Percentiles rank a stretch among this genome's conserved stretches.
Conservation (phyloP, 2,329 filamentous ascomycete genomes). For the Cylindrodendrum hubeiense region DNA sequence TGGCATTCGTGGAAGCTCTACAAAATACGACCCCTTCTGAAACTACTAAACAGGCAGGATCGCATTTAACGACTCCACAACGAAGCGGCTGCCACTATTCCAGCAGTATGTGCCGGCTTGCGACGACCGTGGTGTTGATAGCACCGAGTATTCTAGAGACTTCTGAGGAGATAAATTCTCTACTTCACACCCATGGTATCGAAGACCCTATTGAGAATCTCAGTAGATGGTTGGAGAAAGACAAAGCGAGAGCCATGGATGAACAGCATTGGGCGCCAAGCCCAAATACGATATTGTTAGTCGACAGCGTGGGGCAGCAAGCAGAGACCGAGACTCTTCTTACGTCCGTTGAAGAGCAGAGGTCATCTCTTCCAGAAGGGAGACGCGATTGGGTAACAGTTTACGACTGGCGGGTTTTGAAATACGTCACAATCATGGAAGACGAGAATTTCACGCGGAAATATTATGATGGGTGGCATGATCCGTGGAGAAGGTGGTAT, state of each 20-base stretch:
- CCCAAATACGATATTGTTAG: constrained; percentile 53
- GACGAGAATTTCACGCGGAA: constrained; percentile 45
- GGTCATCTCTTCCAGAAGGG: constrained; percentile 43
- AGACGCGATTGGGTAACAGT: constrained; percentile 54
- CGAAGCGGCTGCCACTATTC: constrained; percentile 48
- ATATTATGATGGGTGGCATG: constrained; percentile 50
- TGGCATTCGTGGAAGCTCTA: too few relatives aligned
- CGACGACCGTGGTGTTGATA: constrained; percentile 54
- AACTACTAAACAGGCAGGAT: background rate
- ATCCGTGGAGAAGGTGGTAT: constrained; percentile 60
- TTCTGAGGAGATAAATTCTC: constrained; percentile 51
- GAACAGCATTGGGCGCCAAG: constrained; percentile 2
- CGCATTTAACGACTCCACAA: background rate
- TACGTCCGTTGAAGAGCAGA: constrained; percentile 46
- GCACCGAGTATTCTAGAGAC: constrained; percentile 55
- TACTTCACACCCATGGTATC: constrained; percentile 59
- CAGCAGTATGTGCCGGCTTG: constrained; percentile 53
- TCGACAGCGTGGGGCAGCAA: constrained; percentile 53
- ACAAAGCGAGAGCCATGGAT: constrained; percentile 13
- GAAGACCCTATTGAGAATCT: constrained; percentile 49
- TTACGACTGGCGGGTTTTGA: constrained; percentile 62
- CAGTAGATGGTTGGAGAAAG: constrained; percentile 48
- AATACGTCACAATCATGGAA: constrained; percentile 56
- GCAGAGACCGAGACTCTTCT: constrained; percentile 51
- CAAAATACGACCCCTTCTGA: background rate